Conservation (phyloP, 2,329 filamentous ascomycete genomes). For the Pyrenochaeta sp. region DNA sequence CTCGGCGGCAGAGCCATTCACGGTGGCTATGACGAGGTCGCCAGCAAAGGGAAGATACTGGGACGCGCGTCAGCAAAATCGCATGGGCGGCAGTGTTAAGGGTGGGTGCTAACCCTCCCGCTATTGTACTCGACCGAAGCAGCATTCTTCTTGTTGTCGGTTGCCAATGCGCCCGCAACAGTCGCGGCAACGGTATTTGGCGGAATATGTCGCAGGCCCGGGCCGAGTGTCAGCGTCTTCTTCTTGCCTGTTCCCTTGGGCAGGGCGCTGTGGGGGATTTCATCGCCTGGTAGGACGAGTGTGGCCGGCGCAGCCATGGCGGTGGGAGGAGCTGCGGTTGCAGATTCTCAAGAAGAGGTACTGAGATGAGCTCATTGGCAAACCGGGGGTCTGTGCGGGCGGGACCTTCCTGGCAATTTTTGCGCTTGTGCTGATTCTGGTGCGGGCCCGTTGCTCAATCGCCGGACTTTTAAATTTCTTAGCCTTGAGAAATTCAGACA, state of each 20-base stretch:
- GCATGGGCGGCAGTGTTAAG: constrained; percentile 18
- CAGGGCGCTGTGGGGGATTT: constrained; percentile 70
- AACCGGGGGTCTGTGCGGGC: constrained; percentile 12
- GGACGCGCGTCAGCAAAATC: constrained; percentile 8
- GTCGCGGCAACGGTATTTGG: constrained; percentile 76
- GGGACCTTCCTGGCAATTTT: not conserved
- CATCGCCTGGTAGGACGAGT: constrained; percentile 85
- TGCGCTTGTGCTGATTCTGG: no score
- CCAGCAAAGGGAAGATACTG: constrained; percentile 82
- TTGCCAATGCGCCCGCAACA: constrained; percentile 71
- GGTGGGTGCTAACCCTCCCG: constrained; percentile 66
- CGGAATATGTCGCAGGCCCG: constrained; percentile 82
- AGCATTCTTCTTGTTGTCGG: constrained; percentile 76
- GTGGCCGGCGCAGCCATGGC: constrained; percentile 64
- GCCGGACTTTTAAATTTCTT: constrained; percentile 32
- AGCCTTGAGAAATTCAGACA: constrained; percentile 15
- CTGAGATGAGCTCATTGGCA: constrained; percentile 23
- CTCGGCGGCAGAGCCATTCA: constrained; percentile 78
- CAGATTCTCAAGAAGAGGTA: not conserved
- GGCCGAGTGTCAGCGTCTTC: constrained; percentile 78
- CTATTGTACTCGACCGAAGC: constrained; percentile 78
- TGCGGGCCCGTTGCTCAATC: no score
- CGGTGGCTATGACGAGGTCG: constrained; percentile 88
- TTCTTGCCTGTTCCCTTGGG: constrained; percentile 71
- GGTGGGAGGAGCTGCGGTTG: constrained; percentile 18